Conservation (phyloP, 805 yeast genomes). For the Saturnispora silvae region DNA sequence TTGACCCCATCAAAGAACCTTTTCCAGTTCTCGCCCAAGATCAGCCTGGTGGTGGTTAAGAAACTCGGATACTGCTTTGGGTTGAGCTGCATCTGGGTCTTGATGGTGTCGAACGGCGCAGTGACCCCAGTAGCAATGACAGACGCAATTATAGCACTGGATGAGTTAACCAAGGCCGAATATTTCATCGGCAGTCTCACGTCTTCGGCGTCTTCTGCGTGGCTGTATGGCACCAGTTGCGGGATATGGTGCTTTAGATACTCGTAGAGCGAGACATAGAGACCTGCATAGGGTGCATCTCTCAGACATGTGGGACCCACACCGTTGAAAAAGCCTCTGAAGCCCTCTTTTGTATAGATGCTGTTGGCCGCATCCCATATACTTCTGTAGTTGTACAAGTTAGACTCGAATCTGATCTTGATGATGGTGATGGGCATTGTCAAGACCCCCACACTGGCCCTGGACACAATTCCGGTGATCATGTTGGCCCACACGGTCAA, state of each 20-base stretch:
- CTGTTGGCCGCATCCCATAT: slow-evolving; percentile 48
- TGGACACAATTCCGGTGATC: slow-evolving; percentile 62
- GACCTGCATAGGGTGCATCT: slow-evolving; percentile 95
- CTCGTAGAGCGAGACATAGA: slow-evolving; percentile 81
- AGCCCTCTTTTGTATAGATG: slow-evolving; percentile 42
- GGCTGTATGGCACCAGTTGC: slow-evolving; percentile 19
- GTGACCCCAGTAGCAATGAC: slow-evolving; percentile 73
- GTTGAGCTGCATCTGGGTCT: slow-evolving; percentile 78
- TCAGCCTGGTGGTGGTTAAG: slow-evolving; percentile 28
- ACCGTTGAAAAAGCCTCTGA: slow-evolving; percentile 74
- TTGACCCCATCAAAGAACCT: slow-evolving; percentile 77
- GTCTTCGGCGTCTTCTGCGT: background rate
- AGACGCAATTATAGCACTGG: slow-evolving; percentile 75
- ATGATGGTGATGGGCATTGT: slow-evolving; percentile 94
- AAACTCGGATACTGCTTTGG: slow-evolving; percentile 37
- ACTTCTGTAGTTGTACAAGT: slow-evolving; percentile 58
- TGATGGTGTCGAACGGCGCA: slow-evolving; percentile 90
- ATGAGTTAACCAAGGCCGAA: slow-evolving; percentile 50
- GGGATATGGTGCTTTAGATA: slow-evolving; percentile 53
- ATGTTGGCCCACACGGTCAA: slow-evolving; percentile 62
- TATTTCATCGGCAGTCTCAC: slow-evolving; percentile 14
- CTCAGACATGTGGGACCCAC: slow-evolving; percentile 77
- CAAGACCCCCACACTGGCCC: slow-evolving; percentile 72
- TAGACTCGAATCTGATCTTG: slow-evolving; percentile 84
- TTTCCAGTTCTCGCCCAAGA: slow-evolving; percentile 36